Evolutionary conservation across 2,329 filamentous ascomycete genomes (phyloP), one percentile per base, ranked within the genome.

Genomic region (Calycina herbarum): DNA sequence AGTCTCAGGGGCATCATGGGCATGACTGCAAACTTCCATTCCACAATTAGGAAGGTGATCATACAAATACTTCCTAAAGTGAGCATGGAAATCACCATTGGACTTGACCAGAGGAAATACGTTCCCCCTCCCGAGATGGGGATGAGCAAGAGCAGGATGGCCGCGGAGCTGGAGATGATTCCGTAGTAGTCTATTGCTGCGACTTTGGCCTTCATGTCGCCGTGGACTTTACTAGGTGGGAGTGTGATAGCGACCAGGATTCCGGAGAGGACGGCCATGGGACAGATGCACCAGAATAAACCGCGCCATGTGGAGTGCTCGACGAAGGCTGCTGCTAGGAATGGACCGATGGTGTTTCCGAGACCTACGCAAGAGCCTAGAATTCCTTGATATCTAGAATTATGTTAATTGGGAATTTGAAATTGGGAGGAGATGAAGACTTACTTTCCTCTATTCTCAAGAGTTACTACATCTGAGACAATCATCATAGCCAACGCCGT

Each of bases 91-190:
- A 89, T 86, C 1, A 86, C 82, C 80, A 87, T 81, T 0, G 85
- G 78, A 10, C 82, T 85, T 33, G 79, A 71, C 84, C 84, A 87
- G 3, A 78, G 74, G 67, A 86, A 87, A 66, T 86, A 85, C 0
- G 82, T 80, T 1, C 83, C 85, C 64, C 84, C 86, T 17, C 86
- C 86, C 2, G 86, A 88, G 13, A 90, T 82, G 0, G 87, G 87
- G 57, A 90, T 86, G 20, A 90, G 78, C 1, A 90, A 70, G 13
- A 89, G 79, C 10, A 89, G 82, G 33, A 88, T 82, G 0, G 82
- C 86, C 6, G 82, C 76, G 0, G 84, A 85, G 3, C 82, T 84
- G 2, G 82, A 79, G 11, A 87, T 64, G 1, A 86, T 78, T 1
- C 87, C 88, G 29, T 78, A 81, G 68, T 83, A 87, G 73, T 90